Base-by-base conservation (phyloP, 306 rosid species). In the Sphenostylis stenocarpa region DNA sequence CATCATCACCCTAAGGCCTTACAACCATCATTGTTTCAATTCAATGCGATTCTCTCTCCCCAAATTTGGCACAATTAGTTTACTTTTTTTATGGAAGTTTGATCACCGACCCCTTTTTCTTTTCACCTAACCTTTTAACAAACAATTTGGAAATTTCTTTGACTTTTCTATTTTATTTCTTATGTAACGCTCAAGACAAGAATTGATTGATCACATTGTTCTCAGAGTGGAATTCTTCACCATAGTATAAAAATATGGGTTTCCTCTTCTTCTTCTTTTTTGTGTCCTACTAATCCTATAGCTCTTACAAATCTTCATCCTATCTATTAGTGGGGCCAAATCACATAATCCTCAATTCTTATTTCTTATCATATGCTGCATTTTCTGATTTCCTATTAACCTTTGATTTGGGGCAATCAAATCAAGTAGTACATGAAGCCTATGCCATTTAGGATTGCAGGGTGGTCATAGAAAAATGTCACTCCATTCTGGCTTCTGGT, bases 71-170 rank as follows among this genome's bases (percentile, higher is more conserved):
- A n/a, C 45, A 8, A 36, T 44, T 44, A 7, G 43, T 38, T 49
- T 39, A 41, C 60, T 51, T 83, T 86, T 64, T 74, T 56, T 45
- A 14, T 67, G 43, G 24, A 80, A 81, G 74, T 88, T 81, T 77
- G 86, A 82, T 81, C 86, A 85, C 87, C 92, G 29, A 91, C 85
- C 82, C 75, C 75, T 77, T 81, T 85, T 51, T 76, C 83, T 80
- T 84, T 81, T 61, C 73, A 82, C 85, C 94, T 75, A 85, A 80
- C 78, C 52, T 86, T 53, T 79, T 82, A 82, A 86, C 84, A 64
- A 84, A 67, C 72, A 14, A 79, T 29, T 16, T 71, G 45, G 73
- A 73, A 73, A 76, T 68, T 81, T 77, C 66, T 73, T 75, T 83
- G 75, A 75, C 55, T 81, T 66, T 67, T 53, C 28, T 1, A 71